Base-by-base conservation (phyloP, 306 rosid species). In the Cucurbita ficifolia region DNA sequence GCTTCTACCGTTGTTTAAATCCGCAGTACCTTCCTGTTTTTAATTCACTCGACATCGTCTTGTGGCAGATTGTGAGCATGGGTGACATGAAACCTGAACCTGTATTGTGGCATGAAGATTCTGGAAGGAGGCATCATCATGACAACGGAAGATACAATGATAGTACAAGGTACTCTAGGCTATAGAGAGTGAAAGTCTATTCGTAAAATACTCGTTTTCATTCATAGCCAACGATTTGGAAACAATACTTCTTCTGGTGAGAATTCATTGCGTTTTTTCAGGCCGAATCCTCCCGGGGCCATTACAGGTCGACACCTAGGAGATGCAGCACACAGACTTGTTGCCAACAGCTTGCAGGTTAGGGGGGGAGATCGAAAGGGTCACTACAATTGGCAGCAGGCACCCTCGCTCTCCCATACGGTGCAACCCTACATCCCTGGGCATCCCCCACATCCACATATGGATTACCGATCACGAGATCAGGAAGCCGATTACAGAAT, bases 101-200 rank as follows among this genome's bases (percentile, higher is more conserved):
- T 59, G 90, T 60, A 76, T 76, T 88, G 52, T 89, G 99, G 99
- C 99, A 95, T 79, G 97, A 95, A 85, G 97, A 90, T 73, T 73
- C 80, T 5, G 97, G 94, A 29, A 76, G 96, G 84, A 85, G 64
- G 77, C 83, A 54, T 4, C 58, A 48, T 14, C 35, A 24, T 53
- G 81, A 84, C 43, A 85, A 76, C 78, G 80, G 82, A 82, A 84
- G 92, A 96, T 87, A 83, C 54, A 35, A 12, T n/a, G 48, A 46
- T 3, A 60, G 50, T 7, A 21, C 13, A 14, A 58, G 55, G 67
- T 74, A 46, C 35, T 29, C 33, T 21, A 55, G 3, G 0, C 10
- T 29, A 16, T 39, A 33, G 8, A 56, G 19, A 6, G 5, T 54
- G 19, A 40, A 70, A 12, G 57, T 49, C 10, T 35, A 16, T 35